Percentiles rank a stretch among this genome's conserved stretches.
These are phyloP conservation scores for Homolaphlyctis polyrhiza DNA, from an alignment of 371 early-diverging fungal genomes.

Conservation along the genomic window DNA sequence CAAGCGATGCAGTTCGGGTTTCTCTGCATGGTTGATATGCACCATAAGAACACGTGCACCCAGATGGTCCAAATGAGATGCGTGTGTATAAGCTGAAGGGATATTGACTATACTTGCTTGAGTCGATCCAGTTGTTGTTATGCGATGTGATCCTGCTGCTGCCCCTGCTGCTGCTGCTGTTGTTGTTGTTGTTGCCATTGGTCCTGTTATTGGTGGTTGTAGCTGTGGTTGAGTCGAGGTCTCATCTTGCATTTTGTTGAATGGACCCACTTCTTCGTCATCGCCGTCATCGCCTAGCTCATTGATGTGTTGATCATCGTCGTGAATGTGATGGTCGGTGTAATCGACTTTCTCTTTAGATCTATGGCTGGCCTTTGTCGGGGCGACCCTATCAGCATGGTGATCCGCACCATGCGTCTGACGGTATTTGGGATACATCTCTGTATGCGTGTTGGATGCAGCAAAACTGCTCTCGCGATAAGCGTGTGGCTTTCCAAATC, in stretches of 20 bases:
- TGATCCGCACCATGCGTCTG: no score
- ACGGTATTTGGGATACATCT: no score
- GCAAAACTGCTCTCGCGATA: no score
- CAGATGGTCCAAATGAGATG: background rate
- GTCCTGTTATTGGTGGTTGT: background rate
- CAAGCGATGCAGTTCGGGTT: background rate
- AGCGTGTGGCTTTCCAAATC: no score
- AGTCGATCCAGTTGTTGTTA: background rate
- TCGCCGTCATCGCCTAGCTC: background rate
- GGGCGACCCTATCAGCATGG: no score
- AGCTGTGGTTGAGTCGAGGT: background rate
- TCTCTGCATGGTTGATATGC: background rate
- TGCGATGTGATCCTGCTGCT: background rate
- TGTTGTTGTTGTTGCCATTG: background rate
- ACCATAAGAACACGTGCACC: background rate
- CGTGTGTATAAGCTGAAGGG: background rate
- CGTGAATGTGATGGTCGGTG: no score
- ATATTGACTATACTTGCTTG: no score
- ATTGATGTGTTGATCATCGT: background rate
- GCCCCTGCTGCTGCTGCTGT: background rate
- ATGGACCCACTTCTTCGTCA: background rate
- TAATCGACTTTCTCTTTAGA: no score
- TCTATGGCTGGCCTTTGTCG: no score
- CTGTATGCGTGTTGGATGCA: no score
- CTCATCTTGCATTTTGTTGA: background rate